Evolutionary conservation across 768 basidiomycete genomes (phyloP).

Genomic region (Kwoniella heveanensis): DNA sequence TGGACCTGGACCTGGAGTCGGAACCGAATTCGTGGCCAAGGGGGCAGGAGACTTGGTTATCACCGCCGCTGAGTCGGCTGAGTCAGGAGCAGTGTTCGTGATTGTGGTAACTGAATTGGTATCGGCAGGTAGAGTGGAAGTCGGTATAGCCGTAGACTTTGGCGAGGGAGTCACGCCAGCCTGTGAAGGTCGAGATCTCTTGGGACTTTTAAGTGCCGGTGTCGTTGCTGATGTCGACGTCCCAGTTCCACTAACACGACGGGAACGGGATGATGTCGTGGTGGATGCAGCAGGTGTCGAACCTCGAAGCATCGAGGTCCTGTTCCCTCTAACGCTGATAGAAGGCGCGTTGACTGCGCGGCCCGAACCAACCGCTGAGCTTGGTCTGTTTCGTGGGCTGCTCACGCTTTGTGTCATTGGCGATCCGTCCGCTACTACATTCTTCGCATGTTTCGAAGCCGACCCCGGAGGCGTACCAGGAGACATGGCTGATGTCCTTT

Average conservation of each 20-base stretch:
- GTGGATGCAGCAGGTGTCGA: neutral
- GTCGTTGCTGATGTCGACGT: neutral
- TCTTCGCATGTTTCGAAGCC: neutral
- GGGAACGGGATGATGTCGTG: neutral
- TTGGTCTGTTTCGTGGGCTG: neutral
- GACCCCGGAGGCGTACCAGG: neutral
- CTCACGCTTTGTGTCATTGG: neutral
- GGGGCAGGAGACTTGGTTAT: too few relatives aligned
- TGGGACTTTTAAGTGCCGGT: too few relatives aligned
- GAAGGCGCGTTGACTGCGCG: neutral
- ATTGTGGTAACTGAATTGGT: too few relatives aligned
- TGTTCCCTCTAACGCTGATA: neutral
- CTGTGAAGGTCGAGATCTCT: too few relatives aligned
- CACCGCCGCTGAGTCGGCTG: too few relatives aligned
- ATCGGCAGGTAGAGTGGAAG: too few relatives aligned
- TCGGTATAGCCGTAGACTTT: too few relatives aligned
- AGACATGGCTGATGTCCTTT: neutral
- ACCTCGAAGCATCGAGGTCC: neutral
- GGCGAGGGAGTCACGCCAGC: too few relatives aligned
- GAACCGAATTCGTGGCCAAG: neutral
- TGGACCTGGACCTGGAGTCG: neutral
- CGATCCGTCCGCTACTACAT: neutral
- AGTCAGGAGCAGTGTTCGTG: too few relatives aligned
- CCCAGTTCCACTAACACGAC: neutral
- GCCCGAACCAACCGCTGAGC: neutral